Evolutionary conservation across 75 land plant species (phyloP).

Genomic region (Azolla pinnata): DNA sequence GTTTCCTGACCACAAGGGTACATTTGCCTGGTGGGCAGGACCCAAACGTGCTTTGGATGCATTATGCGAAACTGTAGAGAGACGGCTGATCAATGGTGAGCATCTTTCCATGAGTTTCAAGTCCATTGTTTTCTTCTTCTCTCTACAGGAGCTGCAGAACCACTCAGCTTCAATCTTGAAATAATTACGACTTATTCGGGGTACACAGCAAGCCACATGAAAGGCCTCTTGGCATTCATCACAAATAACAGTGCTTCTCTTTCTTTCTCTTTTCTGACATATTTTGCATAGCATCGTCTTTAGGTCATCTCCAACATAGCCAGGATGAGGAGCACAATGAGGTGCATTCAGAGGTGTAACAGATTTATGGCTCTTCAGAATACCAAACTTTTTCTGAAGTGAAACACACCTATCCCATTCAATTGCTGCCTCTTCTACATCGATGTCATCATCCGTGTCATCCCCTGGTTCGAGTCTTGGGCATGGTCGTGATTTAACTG

Average conservation of each 20-base stretch:
- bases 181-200: slow-evolving; percentile 3
- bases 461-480: neutral
- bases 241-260: slow-evolving; percentile 48
- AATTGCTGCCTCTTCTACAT: neutral
- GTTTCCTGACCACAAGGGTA: slow-evolving; percentile 53
- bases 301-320: slow-evolving; percentile 7
- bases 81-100: neutral
- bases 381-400: neutral
- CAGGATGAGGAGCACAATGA: slow-evolving; percentile 11
- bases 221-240: slow-evolving; percentile 60
- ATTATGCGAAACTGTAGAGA: neutral
- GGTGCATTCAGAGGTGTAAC: neutral
- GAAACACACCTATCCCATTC: neutral
- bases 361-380: neutral
- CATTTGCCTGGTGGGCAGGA: slow-evolving; percentile 52
- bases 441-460: neutral
- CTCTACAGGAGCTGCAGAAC: slow-evolving; percentile 45
- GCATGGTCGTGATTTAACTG: neutral
- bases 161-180: slow-evolving; percentile 34
- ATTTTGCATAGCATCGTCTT: slow-evolving; percentile 29
- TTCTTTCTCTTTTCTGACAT: slow-evolving; percentile 27
- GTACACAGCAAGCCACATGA: slow-evolving; percentile 47
- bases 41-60: slow-evolving; percentile 42
- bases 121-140: slow-evolving; percentile 22
- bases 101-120: neutral